Percentiles rank a stretch among this genome's conserved stretches.
These are phyloP conservation scores for Neopestalotiopsis sp. DNA, from an alignment of 2,329 filamentous ascomycete genomes.

Conservation along the genomic window DNA sequence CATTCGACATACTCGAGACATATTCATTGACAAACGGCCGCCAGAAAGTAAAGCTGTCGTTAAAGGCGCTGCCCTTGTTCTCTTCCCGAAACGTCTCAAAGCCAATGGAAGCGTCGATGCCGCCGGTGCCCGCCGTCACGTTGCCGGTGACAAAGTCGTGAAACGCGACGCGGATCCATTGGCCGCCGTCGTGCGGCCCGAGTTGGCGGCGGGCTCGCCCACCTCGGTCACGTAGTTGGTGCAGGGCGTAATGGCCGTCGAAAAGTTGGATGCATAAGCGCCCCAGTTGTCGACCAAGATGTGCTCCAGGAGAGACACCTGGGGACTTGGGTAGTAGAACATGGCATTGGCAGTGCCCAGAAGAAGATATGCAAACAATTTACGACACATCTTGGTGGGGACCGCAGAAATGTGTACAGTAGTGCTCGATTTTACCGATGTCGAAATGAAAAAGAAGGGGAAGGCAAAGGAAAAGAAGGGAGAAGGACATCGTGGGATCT, in stretches of 20 bases:
- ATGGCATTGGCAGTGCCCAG: slow-evolving; percentile 20
- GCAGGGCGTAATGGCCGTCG: slow-evolving; percentile 34
- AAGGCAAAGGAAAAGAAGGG: too few species aligned
- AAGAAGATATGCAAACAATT: not conserved
- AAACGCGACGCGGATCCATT: slow-evolving; percentile 32
- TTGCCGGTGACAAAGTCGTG: slow-evolving; percentile 36
- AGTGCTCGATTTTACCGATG: not conserved
- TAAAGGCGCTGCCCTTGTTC: slow-evolving; percentile 35
- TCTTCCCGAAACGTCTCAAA: slow-evolving; percentile 35
- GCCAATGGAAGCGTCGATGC: slow-evolving; percentile 36
- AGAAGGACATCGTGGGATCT: too few species aligned
- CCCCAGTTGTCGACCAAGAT: slow-evolving; percentile 34
- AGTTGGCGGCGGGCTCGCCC: slow-evolving; percentile 28
- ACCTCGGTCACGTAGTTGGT: slow-evolving; percentile 32
- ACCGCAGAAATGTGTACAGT: not conserved
- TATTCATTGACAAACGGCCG: slow-evolving; percentile 35
- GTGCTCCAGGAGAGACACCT: slow-evolving; percentile 29
- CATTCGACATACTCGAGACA: slow-evolving; percentile 24
- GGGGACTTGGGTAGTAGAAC: slow-evolving; percentile 35
- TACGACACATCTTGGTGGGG: not conserved
- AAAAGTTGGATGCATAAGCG: slow-evolving; percentile 34
- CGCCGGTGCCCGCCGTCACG: slow-evolving; percentile 31
- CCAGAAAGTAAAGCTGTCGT: slow-evolving; percentile 31
- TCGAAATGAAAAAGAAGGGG: not conserved
- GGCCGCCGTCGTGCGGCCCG: slow-evolving; percentile 32